Evolutionary conservation across 176 grass and related monocot genomes (phyloP).

Genomic region (Carex parvula): DNA sequence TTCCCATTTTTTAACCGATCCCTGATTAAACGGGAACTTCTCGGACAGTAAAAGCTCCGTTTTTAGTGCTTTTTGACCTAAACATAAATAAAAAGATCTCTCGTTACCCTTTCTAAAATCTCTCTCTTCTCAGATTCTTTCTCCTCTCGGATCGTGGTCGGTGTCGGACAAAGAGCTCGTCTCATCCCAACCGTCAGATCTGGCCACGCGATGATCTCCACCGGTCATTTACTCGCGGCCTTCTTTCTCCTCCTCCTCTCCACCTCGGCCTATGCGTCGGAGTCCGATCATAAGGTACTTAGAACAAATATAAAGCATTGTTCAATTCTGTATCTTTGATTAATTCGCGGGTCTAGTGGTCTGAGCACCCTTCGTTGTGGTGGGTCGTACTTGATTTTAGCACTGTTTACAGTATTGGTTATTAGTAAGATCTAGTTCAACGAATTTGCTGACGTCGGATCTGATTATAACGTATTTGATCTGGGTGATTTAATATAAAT

Average conservation of each 20-base stretch:
- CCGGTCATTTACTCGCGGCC: slow-evolving; percentile 17
- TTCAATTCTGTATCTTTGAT: background rate
- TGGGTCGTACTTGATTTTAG: background rate
- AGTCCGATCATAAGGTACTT: slow-evolving; percentile 83
- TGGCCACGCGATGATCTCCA: background rate
- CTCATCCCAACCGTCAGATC: slow-evolving; percentile 32
- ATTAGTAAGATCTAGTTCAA: slow-evolving; percentile 14
- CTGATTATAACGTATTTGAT: background rate
- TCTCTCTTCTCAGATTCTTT: background rate
- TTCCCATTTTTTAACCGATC: slow-evolving; percentile 3
- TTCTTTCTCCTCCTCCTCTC: slow-evolving; percentile 33
- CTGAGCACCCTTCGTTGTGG: background rate
- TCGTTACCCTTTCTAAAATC: slow-evolving; percentile 5
- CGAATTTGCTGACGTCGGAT: background rate
- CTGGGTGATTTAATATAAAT: background rate
- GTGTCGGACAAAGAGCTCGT: background rate
- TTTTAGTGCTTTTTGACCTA: slow-evolving; percentile 13
- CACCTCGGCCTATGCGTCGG: slow-evolving; percentile 40
- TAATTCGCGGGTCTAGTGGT: background rate
- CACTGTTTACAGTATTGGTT: background rate
- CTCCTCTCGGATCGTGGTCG: slow-evolving; percentile 6
- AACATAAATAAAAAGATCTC: slow-evolving; percentile 2
- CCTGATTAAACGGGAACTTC: background rate
- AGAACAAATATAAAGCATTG: background rate
- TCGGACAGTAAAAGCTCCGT: background rate